Percentiles rank a stretch among this genome's conserved stretches.
phyloP scores from a whole-genome alignment of 768 basidiomycete species.

The Pleurotus cornucopiae region DNA sequence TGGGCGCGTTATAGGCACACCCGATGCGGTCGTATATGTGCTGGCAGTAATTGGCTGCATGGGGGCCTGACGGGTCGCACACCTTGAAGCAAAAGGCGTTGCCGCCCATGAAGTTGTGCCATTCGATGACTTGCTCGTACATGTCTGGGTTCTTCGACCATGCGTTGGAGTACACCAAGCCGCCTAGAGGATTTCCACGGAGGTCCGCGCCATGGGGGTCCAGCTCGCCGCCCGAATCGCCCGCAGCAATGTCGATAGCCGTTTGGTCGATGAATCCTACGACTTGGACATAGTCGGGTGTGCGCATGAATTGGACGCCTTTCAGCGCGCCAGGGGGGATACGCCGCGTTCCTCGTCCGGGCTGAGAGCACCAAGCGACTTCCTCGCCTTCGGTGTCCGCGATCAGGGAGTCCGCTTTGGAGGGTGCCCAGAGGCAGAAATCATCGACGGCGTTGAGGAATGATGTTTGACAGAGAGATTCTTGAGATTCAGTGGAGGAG shows the following conservation, averaged over 20 bases:
- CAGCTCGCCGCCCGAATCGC: conserved; percentile 66
- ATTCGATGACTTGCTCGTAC: conserved; percentile 44
- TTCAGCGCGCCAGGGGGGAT: conserved; percentile 54
- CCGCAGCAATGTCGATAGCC: conserved; percentile 38
- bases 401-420: conserved; percentile 39
- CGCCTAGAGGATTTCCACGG: conserved; percentile 48
- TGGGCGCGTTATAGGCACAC: conserved; percentile 55
- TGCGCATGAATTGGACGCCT: conserved; percentile 54
- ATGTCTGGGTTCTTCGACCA: conserved; percentile 17
- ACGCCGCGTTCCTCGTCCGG: conserved; percentile 56
- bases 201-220: conserved; percentile 60
- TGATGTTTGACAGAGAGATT: conserved; percentile 59
- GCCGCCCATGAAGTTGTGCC: conserved; percentile 58
- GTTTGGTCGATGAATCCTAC: conserved; percentile 57
- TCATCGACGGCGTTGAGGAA: conserved; percentile 58
- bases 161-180: conserved; percentile 61
- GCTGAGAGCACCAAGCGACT: conserved; percentile 69
- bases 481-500: conserved; percentile 55
- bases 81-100: conserved; percentile 51
- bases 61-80: conserved; percentile 46
- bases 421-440: conserved; percentile 57
- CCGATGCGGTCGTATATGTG: conserved; percentile 64
- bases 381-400: conserved; percentile 56
- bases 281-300: conserved; percentile 50
- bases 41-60: conserved; percentile 43